A percentile compares a stretch with the other conserved stretches of the same genome.
phyloP scores from a whole-genome alignment of 495 filamentous ascomycete species.

The Ascodesmis nigricans region DNA sequence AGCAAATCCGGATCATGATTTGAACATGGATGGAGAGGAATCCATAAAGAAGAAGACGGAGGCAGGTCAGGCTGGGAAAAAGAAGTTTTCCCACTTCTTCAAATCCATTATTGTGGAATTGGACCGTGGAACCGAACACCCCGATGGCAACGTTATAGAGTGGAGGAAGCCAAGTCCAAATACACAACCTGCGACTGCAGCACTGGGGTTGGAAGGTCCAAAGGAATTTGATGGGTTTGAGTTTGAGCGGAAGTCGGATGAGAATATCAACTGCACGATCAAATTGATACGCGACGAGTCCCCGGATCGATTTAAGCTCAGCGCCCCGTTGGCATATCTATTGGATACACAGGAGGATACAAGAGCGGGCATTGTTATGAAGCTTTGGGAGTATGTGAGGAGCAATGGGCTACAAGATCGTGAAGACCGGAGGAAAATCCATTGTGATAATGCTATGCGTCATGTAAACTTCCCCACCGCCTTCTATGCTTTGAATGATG shows the following conservation, averaged over 20 bases:
- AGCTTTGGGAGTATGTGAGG: slow-evolving; percentile 86
- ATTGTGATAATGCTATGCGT: slow-evolving; percentile 63
- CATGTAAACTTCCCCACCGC: slow-evolving; percentile 32
- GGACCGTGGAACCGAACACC: slow-evolving; percentile 34
- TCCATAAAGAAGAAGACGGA: slow-evolving; percentile 9
- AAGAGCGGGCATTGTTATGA: slow-evolving; percentile 62
- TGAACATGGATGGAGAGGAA: slow-evolving; percentile 20
- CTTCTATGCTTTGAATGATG: background rate
- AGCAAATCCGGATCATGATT: slow-evolving; percentile 35
- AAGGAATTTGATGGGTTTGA: slow-evolving; percentile 79
- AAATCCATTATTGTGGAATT: slow-evolving; percentile 76
- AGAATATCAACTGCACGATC: slow-evolving; percentile 78
- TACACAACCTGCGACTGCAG: slow-evolving; percentile 37
- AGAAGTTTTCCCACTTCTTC: slow-evolving; percentile 85
- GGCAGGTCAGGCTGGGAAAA: slow-evolving; percentile 18
- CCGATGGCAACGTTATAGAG: slow-evolving; percentile 25
- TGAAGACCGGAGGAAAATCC: slow-evolving; percentile 75
- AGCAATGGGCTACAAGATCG: slow-evolving; percentile 72
- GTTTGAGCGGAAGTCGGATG: slow-evolving; percentile 77
- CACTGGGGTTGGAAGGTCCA: slow-evolving; percentile 38
- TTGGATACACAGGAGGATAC: slow-evolving; percentile 75
- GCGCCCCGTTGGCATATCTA: slow-evolving; percentile 56
- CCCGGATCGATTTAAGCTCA: slow-evolving; percentile 63
- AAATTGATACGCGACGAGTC: slow-evolving; percentile 68
- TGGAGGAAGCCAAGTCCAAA: slow-evolving; percentile 24